A percentile compares a stretch with the other conserved stretches of the same genome.
phyloP scores from a whole-genome alignment of 371 early-diverging fungal species.

The Basidiobolus meristosporus region DNA sequence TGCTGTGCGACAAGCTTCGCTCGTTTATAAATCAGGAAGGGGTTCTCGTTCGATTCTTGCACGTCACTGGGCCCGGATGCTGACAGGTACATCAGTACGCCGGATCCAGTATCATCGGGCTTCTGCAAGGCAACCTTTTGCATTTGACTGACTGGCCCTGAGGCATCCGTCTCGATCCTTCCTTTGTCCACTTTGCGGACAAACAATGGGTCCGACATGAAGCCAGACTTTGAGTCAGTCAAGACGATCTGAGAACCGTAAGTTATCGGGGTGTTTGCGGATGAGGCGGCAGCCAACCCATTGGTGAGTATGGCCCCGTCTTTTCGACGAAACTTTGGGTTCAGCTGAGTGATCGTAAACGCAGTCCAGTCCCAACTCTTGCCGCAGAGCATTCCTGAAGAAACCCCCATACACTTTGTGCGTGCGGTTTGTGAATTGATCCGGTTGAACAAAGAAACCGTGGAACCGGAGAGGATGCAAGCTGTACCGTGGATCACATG shows the following conservation, averaged over 20 bases:
- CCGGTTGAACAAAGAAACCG: conserved; percentile 16
- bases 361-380: conserved; percentile 59
- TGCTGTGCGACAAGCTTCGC: too few species aligned
- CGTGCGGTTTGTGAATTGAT: conserved; percentile 60
- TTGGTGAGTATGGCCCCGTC: too few species aligned
- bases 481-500: too few species aligned
- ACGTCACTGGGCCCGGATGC: too few species aligned
- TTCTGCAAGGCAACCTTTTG: conserved; percentile 61
- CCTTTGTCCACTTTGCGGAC: conserved; percentile 65
- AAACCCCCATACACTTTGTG: conserved; percentile 53
- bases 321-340: too few species aligned
- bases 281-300: conserved; percentile 1
- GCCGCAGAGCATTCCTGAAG: conserved; percentile 34
- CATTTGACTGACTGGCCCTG: conserved; percentile 68
- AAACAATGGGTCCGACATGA: conserved; percentile 42
- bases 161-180: conserved; percentile 33
- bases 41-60: too few species aligned
- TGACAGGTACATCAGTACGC: too few species aligned
- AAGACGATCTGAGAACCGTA: conserved; percentile 57
- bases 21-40: too few species aligned
- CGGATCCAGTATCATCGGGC: conserved; percentile 5
- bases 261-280: conserved; percentile 19
- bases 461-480: conserved; percentile 37
- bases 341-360: too few species aligned
- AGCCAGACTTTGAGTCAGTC: conserved; percentile 34